These are phyloP conservation scores for Jatropha multifida DNA, from an alignment of 441 rosid species.

Conservation along the genomic window DNA sequence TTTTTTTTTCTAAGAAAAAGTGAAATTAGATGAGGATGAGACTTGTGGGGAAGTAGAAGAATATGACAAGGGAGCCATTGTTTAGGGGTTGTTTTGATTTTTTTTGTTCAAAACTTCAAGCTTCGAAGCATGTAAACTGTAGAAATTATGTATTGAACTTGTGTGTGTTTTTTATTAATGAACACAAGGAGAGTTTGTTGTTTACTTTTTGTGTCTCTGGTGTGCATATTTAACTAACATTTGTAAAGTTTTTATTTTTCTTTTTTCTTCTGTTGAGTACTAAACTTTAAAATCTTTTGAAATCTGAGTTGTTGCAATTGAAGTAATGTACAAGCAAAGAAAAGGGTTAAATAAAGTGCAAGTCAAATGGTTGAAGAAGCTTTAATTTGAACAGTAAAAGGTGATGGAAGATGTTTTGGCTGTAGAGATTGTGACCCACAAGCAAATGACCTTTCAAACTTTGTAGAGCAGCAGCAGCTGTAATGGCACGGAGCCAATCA, in stretches of 20 bases:
- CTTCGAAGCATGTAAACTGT: background rate
- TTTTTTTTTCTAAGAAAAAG: background rate
- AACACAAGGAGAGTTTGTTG: background rate
- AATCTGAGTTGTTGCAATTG: background rate
- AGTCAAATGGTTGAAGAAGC: background rate
- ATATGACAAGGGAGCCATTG: background rate
- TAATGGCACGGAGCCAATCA: conserved; percentile 5
- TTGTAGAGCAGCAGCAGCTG: background rate
- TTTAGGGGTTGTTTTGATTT: background rate
- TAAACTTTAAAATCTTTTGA: background rate
- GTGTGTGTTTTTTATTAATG: conserved; percentile 2
- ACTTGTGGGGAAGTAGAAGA: background rate
- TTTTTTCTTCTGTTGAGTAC: background rate
- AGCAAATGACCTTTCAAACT: conserved; percentile 6
- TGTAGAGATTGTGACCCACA: conserved; percentile 13
- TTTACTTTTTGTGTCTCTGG: background rate
- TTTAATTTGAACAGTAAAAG: background rate
- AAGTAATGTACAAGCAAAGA: conserved; percentile 28
- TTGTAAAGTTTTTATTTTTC: background rate
- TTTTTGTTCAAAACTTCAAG: background rate
- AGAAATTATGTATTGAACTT: background rate
- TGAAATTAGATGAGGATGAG: background rate
- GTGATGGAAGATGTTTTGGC: background rate
- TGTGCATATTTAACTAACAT: background rate
- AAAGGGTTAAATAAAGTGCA: background rate